Conservation (phyloP, 441 rosid species). For the Jatropha podagrica region DNA sequence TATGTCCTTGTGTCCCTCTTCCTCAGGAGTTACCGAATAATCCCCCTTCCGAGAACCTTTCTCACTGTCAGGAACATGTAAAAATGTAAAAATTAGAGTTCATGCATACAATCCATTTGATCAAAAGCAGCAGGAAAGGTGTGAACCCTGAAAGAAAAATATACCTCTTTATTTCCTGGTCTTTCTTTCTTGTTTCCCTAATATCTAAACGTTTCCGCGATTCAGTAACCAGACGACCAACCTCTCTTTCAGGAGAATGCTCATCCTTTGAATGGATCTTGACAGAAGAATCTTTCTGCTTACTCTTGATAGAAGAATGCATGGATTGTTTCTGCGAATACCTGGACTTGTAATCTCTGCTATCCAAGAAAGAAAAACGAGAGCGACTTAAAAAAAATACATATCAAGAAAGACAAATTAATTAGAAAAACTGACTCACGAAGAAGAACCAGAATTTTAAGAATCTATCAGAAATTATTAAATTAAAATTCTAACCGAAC, state of each 20-base stretch:
- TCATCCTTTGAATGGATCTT: conserved; percentile 33
- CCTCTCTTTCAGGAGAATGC: conserved; percentile 30
- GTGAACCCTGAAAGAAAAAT: not conserved
- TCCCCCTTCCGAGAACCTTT: conserved; percentile 41
- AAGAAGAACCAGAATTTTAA: not conserved
- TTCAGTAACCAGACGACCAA: conserved; percentile 26
- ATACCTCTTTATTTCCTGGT: conserved; percentile 56
- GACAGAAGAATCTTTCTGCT: conserved; percentile 36
- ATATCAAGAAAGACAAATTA: not conserved
- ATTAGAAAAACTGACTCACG: conserved; percentile 14
- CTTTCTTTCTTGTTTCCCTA: conserved; percentile 36
- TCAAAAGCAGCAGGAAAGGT: conserved; percentile 6
- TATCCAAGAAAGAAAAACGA: conserved; percentile 24
- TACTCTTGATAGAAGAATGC: conserved; percentile 36
- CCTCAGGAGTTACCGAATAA: conserved; percentile 37
- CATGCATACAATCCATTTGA: not conserved
- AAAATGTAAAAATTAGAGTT: conserved; percentile 15
- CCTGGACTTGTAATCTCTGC: conserved; percentile 33
- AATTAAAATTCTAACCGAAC: conserved; percentile 34
- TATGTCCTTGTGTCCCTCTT: conserved; percentile 37
- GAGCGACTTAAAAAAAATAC: not conserved
- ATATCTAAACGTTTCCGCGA: conserved; percentile 26
- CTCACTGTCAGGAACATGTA: conserved; percentile 45
- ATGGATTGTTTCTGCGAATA: conserved; percentile 31
- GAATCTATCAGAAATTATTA: conserved; percentile 11